Conservation (phyloP, 257 asterid species). For the Henckelia pumila region DNA sequence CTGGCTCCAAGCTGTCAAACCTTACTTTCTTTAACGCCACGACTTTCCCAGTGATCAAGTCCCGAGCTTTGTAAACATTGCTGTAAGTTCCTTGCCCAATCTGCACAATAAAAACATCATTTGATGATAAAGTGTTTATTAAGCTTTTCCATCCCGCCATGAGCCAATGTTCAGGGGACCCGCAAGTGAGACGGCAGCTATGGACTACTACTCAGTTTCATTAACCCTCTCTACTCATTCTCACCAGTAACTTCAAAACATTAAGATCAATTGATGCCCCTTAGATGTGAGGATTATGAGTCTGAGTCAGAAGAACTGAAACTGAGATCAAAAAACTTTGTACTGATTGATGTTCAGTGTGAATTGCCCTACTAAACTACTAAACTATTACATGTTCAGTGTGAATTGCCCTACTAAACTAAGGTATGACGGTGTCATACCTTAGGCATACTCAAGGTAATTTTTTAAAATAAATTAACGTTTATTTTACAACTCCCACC, state of each 20-base stretch:
- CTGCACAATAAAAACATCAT: conserved; percentile 34
- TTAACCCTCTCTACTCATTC: not conserved
- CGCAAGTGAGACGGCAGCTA: not conserved
- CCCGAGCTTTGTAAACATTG: conserved; percentile 89
- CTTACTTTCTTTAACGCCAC: conserved; percentile 94
- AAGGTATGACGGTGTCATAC: not conserved
- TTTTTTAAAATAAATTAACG: too few species aligned
- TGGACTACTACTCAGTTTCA: not conserved
- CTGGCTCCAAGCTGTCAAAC: conserved; percentile 73
- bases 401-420: too few species aligned
- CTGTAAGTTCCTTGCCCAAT: conserved; percentile 97
- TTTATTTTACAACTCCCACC: not conserved
- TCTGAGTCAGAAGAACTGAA: not conserved
- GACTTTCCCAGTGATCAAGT: conserved; percentile 75
- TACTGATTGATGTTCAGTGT: not conserved
- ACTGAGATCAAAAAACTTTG: not conserved
- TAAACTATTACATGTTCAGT: too few species aligned
- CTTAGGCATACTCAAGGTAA: not conserved
- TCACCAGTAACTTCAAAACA: not conserved
- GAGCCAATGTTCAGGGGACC: not conserved
- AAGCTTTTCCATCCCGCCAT: not conserved
- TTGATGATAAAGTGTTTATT: not conserved
- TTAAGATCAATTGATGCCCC: not conserved
- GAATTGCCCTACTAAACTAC: not conserved
- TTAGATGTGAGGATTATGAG: not conserved